Evolutionary conservation across 106 monocot genomes (phyloP), one percentile per base, ranked within the genome.

Genomic region (Dactylorhiza incarnata): DNA sequence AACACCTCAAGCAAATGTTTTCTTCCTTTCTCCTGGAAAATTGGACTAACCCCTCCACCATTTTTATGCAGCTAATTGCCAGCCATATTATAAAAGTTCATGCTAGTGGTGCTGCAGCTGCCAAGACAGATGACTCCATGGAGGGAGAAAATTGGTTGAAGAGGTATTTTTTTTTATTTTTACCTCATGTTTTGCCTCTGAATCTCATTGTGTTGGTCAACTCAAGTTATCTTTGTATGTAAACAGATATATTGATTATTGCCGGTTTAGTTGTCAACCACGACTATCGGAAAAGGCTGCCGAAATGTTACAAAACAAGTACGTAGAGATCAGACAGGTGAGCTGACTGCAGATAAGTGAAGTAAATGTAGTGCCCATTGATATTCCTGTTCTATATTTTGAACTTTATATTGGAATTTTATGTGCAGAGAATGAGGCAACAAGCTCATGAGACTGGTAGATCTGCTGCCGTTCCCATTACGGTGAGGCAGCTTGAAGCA

Each of bases 321-420:
- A 97, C 83, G 91, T 97, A 2, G 97, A 94, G 79, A 91, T 94
- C 73, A 94, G 97, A 91, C 97, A 97, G 94, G 97, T 94, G 78
- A 37, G 44, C 14, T 72, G 17, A 53, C 9, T 49, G 13, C 71
- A 49, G 2, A 48, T 69, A 61, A 61, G 5, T 20, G 14, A 59
- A 10, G 7, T 9, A 61, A 15, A 15, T 6, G 11, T 61, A 6
- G 59, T 15, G 59, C 17, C 15, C 19, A n/a, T 61, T 61, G 6
- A n/a, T 15, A 20, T 37, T 37, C 37, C 37, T 37, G 37, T 37
- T 37, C 37, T 37, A 37, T 37, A 37, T 37, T 37, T 37, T 37
- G 0, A 37, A 37, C 3, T 37, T 37, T 3, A 37, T 54, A 5
- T 55, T 61, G 48, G 37, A 4, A 68, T 59, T 73, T 24, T 80